Conservation (phyloP, 2,329 filamentous ascomycete species). For the Aspergillus sp. region DNA sequence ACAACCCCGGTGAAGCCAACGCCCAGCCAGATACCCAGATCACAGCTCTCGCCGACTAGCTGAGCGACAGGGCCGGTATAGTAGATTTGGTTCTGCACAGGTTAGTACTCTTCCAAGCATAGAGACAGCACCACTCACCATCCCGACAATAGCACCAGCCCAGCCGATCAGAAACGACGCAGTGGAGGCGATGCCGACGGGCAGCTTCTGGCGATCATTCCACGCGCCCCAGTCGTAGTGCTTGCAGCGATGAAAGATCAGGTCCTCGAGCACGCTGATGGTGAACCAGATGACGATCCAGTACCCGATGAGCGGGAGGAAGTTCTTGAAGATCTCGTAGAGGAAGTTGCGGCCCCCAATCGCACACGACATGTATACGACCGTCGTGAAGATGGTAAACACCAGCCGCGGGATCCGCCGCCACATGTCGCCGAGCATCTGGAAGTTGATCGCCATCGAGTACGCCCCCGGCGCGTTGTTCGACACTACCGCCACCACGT, state of each 20-base stretch:
- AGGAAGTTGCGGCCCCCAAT: slow-evolving; percentile 44
- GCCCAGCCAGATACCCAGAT: slow-evolving; percentile 38
- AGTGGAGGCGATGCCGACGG: slow-evolving; percentile 41
- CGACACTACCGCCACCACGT: slow-evolving; percentile 42
- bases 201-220: slow-evolving; percentile 37
- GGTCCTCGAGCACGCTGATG: slow-evolving; percentile 42
- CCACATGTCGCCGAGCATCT: slow-evolving; percentile 39
- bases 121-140: slow-evolving; percentile 25
- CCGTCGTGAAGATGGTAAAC: slow-evolving; percentile 41
- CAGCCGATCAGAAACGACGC: slow-evolving; percentile 38
- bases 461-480: slow-evolving; percentile 47
- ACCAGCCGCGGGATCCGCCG: slow-evolving; percentile 41
- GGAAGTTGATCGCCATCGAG: slow-evolving; percentile 44
- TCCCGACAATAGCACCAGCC: slow-evolving; percentile 40
- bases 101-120: background rate
- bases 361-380: slow-evolving; percentile 43
- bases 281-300: slow-evolving; percentile 45
- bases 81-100: slow-evolving; percentile 35
- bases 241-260: slow-evolving; percentile 40
- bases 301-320: slow-evolving; percentile 48
- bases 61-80: slow-evolving; percentile 37
- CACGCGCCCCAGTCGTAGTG: slow-evolving; percentile 43
- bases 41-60: slow-evolving; percentile 29
- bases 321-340: slow-evolving; percentile 45
- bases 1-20: slow-evolving; percentile 32